A percentile compares a stretch with the other conserved stretches of the same genome.
Evolutionary conservation across 2,329 filamentous ascomycete species (phyloP).

Genomic region (Exophiala aquamarina): DNA sequence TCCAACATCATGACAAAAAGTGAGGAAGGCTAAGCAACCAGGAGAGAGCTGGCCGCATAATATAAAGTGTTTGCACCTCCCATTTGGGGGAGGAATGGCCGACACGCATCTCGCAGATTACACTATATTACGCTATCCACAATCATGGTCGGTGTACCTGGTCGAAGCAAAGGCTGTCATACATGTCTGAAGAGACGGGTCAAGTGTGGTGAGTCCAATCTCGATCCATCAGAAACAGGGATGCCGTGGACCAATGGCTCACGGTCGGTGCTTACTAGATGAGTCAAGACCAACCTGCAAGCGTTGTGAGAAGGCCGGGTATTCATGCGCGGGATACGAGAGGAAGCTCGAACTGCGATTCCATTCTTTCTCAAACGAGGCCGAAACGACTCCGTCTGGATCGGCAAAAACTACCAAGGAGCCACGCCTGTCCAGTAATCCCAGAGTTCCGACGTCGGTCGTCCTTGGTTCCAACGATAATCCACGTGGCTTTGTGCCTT

Average conservation of each 20-base stretch:
- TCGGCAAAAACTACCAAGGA: conserved; percentile 14
- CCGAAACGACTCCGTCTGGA: conserved; percentile 3
- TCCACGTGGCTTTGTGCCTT: conserved; percentile 1
- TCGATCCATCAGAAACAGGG: background rate
- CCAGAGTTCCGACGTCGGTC: background rate
- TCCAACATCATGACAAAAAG: no score
- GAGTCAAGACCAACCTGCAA: conserved; percentile 20
- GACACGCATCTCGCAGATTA: conserved; percentile 9
- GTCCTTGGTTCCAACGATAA: conserved; percentile 12
- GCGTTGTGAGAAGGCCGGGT: conserved; percentile 22
- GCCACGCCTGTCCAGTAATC: background rate
- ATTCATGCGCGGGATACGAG: conserved; percentile 20
- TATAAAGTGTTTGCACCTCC: conserved; percentile 1
- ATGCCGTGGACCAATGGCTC: conserved; percentile 7
- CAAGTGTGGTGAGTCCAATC: conserved; percentile 21
- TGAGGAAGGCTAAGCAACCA: no score
- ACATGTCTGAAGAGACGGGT: conserved; percentile 23
- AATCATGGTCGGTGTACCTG: conserved; percentile 24
- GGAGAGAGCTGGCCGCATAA: no score
- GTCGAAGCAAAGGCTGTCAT: conserved; percentile 25
- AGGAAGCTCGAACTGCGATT: conserved; percentile 20
- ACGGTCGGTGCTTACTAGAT: conserved; percentile 14
- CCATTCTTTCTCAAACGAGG: conserved; percentile 16
- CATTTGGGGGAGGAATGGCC: conserved; percentile 18
- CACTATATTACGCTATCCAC: background rate